Conservation (phyloP, 23 red algal genomes). For the Gracilaria vermiculophylla region DNA sequence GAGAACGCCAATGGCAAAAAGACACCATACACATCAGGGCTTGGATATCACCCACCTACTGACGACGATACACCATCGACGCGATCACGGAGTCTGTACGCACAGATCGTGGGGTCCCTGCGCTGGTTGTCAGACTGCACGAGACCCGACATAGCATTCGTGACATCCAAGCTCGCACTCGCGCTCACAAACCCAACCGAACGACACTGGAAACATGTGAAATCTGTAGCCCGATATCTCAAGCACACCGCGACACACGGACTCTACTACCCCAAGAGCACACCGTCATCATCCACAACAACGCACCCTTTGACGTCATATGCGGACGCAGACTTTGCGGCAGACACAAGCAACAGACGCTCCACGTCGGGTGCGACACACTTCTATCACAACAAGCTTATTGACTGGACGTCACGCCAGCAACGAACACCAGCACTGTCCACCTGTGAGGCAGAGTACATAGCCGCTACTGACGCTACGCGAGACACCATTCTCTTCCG, state of each 20-base stretch:
- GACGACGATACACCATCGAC: neutral
- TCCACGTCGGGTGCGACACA: neutral
- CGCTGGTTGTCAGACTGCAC: neutral
- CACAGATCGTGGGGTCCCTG: neutral
- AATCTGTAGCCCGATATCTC: neutral
- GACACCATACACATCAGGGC: neutral
- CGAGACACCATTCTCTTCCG: neutral
- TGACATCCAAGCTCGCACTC: neutral
- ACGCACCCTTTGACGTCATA: neutral
- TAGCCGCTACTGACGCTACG: neutral
- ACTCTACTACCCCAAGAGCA: neutral
- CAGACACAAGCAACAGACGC: neutral
- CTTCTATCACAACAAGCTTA: neutral
- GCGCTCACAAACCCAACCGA: neutral
- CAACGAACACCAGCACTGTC: neutral
- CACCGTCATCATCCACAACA: neutral
- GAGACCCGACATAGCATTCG: neutral
- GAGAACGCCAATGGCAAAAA: neutral
- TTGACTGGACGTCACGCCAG: neutral
- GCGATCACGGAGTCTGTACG: neutral
- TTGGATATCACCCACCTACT: neutral
- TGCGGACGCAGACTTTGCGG: constrained; percentile 1
- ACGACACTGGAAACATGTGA: neutral
- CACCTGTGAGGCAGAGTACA: constrained; percentile 17
- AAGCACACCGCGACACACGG: neutral